These are phyloP conservation scores for Theobroma cacao DNA, from an alignment of 345 rosid genomes.

Conservation along the genomic window DNA sequence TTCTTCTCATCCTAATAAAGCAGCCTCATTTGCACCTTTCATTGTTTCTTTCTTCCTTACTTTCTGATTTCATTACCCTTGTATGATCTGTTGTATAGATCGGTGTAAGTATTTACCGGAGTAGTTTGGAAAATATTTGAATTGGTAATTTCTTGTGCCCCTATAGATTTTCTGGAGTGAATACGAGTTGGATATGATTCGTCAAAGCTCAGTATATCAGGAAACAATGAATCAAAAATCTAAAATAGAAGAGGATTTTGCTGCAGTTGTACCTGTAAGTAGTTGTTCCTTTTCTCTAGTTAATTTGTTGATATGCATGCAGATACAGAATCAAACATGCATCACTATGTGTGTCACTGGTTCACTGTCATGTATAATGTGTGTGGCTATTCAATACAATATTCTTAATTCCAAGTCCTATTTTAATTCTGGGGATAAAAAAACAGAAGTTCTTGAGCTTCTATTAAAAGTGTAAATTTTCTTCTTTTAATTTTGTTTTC, in stretches of 20 bases:
- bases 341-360: background rate
- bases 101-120: background rate
- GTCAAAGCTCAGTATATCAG: conserved; percentile 53
- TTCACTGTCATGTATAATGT: background rate
- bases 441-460: background rate
- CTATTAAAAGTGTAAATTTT: background rate
- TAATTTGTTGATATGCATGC: background rate
- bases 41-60: too few species aligned
- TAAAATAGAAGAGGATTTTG: conserved; percentile 54
- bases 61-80: background rate
- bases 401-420: background rate
- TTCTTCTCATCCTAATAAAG: too few species aligned
- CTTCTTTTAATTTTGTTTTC: conserved; percentile 6
- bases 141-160: conserved; percentile 8
- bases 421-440: background rate
- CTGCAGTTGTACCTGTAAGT: conserved; percentile 45
- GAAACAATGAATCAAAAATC: conserved; percentile 63
- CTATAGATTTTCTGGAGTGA: conserved; percentile 73
- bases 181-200: conserved; percentile 68
- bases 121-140: background rate
- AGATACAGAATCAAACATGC: background rate
- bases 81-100: background rate
- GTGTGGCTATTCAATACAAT: background rate
- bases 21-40: too few species aligned
- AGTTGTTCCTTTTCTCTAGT: background rate